phyloP scores from a whole-genome alignment of 805 yeast species.

The Kodamaea sagamina region DNA sequence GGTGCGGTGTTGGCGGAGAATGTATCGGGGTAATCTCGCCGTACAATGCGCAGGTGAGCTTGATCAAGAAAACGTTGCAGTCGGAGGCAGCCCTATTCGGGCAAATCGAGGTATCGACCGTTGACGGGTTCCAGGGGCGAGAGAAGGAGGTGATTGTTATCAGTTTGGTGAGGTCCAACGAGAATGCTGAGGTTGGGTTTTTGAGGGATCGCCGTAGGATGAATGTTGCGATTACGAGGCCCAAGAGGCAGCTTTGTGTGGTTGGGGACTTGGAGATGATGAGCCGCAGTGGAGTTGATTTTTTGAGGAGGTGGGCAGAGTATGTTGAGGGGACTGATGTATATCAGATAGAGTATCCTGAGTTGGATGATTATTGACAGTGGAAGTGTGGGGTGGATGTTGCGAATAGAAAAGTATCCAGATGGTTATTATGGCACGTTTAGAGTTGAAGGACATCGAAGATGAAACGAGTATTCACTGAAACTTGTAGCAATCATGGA shows the following conservation, averaged over 20 bases:
- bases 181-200: constrained; percentile 72
- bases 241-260: constrained; percentile 80
- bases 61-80: constrained; percentile 51
- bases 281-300: constrained; percentile 42
- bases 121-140: constrained; percentile 96
- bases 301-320: constrained; percentile 63
- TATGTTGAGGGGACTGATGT: constrained; percentile 59
- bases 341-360: constrained; percentile 68
- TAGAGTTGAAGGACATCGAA: too few relatives aligned
- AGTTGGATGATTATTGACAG: constrained; percentile 28
- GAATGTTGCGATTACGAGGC: constrained; percentile 92
- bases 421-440: too few relatives aligned
- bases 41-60: constrained; percentile 80
- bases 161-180: constrained; percentile 81
- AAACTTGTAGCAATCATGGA: too few relatives aligned
- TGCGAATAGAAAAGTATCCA: not conserved
- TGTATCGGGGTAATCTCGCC: constrained; percentile 89
- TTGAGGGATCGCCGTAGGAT: constrained; percentile 74
- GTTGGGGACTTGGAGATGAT: constrained; percentile 84
- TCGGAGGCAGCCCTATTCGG: constrained; percentile 30
- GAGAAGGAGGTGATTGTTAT: constrained; percentile 87
- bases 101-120: constrained; percentile 75
- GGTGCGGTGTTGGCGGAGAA: constrained; percentile 51
- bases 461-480: too few relatives aligned
- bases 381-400: not conserved